Conservation (phyloP, 2,329 filamentous ascomycete species). For the Coniochaeta sp. region DNA sequence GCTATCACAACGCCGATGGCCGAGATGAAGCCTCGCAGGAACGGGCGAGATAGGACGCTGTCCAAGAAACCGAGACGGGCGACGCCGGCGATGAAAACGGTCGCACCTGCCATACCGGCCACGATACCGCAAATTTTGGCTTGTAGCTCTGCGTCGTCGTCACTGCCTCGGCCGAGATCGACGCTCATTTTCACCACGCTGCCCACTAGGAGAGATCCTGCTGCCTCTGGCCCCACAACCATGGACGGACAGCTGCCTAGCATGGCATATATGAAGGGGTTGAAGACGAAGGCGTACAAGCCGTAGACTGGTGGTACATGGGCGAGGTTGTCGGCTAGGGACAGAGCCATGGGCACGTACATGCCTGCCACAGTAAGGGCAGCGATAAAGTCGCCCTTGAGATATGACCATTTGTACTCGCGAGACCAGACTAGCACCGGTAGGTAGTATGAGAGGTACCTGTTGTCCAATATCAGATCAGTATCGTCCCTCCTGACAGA, state of each 20-base stretch:
- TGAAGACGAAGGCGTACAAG: slow-evolving; percentile 89
- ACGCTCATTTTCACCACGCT: slow-evolving; percentile 76
- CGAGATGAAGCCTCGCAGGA: slow-evolving; percentile 91
- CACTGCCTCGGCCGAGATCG: slow-evolving; percentile 54
- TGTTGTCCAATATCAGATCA: slow-evolving; percentile 23
- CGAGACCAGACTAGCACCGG: slow-evolving; percentile 85
- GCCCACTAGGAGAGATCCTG: slow-evolving; percentile 83
- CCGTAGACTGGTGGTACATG: slow-evolving; percentile 92
- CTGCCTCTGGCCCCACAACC: slow-evolving; percentile 90
- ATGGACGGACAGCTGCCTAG: slow-evolving; percentile 89
- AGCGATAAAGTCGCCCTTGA: slow-evolving; percentile 80
- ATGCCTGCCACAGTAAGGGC: slow-evolving; percentile 97
- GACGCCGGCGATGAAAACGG: slow-evolving; percentile 80
- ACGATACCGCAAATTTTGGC: slow-evolving; percentile 82
- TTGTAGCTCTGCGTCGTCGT: slow-evolving; percentile 60
- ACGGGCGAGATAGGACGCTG: slow-evolving; percentile 86
- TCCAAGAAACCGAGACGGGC: slow-evolving; percentile 87
- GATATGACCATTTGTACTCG: slow-evolving; percentile 75
- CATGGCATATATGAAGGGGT: slow-evolving; percentile 83
- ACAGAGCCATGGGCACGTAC: slow-evolving; percentile 95
- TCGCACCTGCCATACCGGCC: slow-evolving; percentile 77
- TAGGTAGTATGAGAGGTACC: slow-evolving; percentile 89
- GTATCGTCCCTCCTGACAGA: not conserved
- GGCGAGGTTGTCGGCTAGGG: slow-evolving; percentile 83
- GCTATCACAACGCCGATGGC: slow-evolving; percentile 95